Percentiles rank a stretch among this genome's conserved stretches.
Evolutionary conservation across 192 early-diverging fungal genomes (phyloP).

Genomic region (Coemansia sp.): DNA sequence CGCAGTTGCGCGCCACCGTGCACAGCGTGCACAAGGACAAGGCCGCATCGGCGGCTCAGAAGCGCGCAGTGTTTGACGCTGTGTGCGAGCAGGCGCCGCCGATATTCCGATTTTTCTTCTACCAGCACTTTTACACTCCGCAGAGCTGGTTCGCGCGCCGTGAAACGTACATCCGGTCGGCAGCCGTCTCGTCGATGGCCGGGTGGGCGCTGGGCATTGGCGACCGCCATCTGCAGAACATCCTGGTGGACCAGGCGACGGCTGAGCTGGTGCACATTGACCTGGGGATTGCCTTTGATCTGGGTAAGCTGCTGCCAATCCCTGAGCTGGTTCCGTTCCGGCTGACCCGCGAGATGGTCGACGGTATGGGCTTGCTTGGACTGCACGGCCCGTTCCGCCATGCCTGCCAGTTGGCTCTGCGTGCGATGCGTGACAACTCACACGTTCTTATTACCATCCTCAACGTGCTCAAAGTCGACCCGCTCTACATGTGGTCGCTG

Average conservation of each 20-base stretch:
- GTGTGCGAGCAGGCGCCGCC: constrained; percentile 55
- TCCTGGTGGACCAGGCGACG: constrained; percentile 72
- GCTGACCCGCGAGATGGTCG: constrained; percentile 81
- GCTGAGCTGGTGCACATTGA: constrained; percentile 95
- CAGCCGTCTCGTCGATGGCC: constrained; percentile 80
- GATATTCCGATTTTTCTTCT: constrained; percentile 71
- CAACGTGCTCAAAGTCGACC: constrained; percentile 93
- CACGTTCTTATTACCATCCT: constrained; percentile 80
- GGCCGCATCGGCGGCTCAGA: constrained; percentile 54
- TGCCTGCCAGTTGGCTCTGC: constrained; percentile 72
- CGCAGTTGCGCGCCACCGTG: constrained; percentile 41
- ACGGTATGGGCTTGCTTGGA: constrained; percentile 81
- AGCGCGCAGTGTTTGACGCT: constrained; percentile 53
- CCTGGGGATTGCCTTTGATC: constrained; percentile 94
- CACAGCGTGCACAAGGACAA: constrained; percentile 27
- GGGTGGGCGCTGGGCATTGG: constrained; percentile 90
- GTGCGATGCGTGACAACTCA: constrained; percentile 74
- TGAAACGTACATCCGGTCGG: constrained; percentile 68
- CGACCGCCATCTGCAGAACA: constrained; percentile 92
- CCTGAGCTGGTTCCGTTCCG: constrained; percentile 93
- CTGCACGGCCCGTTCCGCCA: constrained; percentile 77
- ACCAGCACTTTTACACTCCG: constrained; percentile 67
- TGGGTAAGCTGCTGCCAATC: constrained; percentile 77
- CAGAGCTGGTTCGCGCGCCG: constrained; percentile 74
- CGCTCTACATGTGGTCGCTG: constrained; percentile 69